Percentiles rank a stretch among this genome's conserved stretches.
phyloP scores from a whole-genome alignment of 1,284 basidiomycete species.

The Papiliotrema terrestris region DNA sequence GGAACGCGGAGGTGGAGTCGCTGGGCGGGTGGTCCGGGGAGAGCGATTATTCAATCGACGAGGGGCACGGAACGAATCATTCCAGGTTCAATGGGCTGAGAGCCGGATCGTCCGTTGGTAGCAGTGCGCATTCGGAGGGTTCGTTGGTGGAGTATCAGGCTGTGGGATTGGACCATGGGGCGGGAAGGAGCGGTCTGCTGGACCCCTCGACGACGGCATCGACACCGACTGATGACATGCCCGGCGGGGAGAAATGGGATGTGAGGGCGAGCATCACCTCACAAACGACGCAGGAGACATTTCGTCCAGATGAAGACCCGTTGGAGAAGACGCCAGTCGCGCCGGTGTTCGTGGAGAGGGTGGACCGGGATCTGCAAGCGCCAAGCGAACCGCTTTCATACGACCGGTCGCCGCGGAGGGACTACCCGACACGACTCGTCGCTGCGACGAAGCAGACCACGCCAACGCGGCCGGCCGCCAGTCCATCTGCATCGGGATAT shows the following conservation, averaged over 20 bases:
- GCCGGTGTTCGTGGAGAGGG: slow-evolving; percentile 9
- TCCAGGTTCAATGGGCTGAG: not conserved
- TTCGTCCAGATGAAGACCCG: slow-evolving; percentile 1
- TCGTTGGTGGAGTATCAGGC: not conserved
- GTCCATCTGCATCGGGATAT: slow-evolving; percentile 7
- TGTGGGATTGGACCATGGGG: not conserved
- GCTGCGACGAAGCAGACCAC: slow-evolving; percentile 3
- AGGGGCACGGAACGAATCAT: not conserved
- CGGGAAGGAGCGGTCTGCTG: not conserved
- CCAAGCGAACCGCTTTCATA: not conserved
- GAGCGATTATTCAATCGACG: slow-evolving; percentile 3
- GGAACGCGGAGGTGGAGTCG: not conserved
- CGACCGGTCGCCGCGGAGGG: not conserved
- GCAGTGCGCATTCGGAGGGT: not conserved
- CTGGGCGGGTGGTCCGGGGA: slow-evolving; percentile 6
- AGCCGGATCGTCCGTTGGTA: not conserved
- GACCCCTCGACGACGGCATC: not conserved
- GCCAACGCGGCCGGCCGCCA: slow-evolving; percentile 5
- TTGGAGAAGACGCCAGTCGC: slow-evolving; percentile 13
- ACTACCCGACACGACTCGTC: not conserved
- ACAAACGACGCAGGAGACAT: slow-evolving; percentile 14
- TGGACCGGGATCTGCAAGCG: slow-evolving; percentile 2
- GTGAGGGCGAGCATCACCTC: slow-evolving; percentile 13
- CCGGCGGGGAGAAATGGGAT: not conserved
- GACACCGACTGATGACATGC: not conserved